Evolutionary conservation across 192 early-diverging fungal genomes (phyloP).

Genomic region (Coemansia sp.): DNA sequence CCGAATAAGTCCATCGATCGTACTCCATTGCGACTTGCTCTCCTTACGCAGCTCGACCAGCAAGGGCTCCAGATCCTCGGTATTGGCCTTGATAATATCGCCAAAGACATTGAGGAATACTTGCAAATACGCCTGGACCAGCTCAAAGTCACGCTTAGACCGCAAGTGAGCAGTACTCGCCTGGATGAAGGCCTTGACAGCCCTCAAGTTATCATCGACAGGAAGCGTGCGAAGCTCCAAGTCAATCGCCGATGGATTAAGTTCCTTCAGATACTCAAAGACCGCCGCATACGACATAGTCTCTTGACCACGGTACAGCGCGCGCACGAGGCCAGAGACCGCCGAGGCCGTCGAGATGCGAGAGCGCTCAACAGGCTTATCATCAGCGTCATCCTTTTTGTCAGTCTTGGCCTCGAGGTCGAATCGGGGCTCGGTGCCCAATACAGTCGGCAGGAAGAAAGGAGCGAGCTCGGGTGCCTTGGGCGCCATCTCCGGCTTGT

Average conservation of each 20-base stretch:
- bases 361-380: constrained; percentile 50
- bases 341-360: constrained; percentile 63
- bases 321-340: constrained; percentile 65
- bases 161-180: constrained; percentile 65
- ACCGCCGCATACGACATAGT: constrained; percentile 56
- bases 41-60: constrained; percentile 50
- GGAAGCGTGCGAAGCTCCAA: constrained; percentile 82
- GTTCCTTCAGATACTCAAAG: constrained; percentile 71
- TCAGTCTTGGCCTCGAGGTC: constrained; percentile 46
- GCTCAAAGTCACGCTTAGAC: constrained; percentile 83
- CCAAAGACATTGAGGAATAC: constrained; percentile 83
- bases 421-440: constrained; percentile 74
- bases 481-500: constrained; percentile 88
- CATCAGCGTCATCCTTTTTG: constrained; percentile 41
- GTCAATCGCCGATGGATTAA: constrained; percentile 86
- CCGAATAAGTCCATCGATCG: constrained; percentile 47
- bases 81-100: constrained; percentile 71
- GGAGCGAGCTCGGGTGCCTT: constrained; percentile 88
- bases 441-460: constrained; percentile 89
- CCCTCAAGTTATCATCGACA: constrained; percentile 65
- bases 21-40: constrained; percentile 35
- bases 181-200: constrained; percentile 70
- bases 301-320: constrained; percentile 37
- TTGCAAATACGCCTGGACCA: constrained; percentile 78
- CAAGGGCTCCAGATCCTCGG: constrained; percentile 55